These are phyloP conservation scores for Myxozyma vanderwaltii DNA, from an alignment of 805 yeast genomes.

Conservation along the genomic window DNA sequence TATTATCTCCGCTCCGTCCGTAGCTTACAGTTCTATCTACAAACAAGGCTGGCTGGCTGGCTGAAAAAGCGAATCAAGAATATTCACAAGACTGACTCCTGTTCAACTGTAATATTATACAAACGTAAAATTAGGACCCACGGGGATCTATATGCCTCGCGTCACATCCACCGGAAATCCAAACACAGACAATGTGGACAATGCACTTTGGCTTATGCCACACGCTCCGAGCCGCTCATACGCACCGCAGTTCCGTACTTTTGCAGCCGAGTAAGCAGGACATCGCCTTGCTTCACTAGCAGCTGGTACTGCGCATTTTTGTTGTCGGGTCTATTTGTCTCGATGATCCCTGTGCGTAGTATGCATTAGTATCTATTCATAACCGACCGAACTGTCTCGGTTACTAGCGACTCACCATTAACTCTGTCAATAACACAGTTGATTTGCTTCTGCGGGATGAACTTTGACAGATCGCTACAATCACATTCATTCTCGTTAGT, in stretches of 20 bases:
- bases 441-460: conserved; percentile 89
- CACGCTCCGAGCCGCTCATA: conserved; percentile 80
- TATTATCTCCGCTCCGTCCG: too few species aligned
- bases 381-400: too few species aligned
- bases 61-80: too few species aligned
- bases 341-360: conserved; percentile 57
- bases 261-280: conserved; percentile 87
- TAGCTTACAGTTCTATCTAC: too few species aligned
- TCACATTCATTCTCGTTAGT: background rate
- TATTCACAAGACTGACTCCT: too few species aligned
- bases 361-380: background rate
- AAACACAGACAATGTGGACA: background rate
- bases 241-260: conserved; percentile 97
- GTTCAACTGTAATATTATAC: too few species aligned
- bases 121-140: too few species aligned
- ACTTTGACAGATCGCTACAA: conserved; percentile 72
- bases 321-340: conserved; percentile 94
- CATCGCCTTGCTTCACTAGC: conserved; percentile 89
- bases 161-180: background rate
- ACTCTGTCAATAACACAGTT: conserved; percentile 96
- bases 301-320: conserved; percentile 91
- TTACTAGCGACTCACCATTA: conserved; percentile 68
- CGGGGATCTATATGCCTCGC: too few species aligned
- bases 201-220: too few species aligned
- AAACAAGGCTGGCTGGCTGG: too few species aligned